Evolutionary conservation across 345 rosid species (phyloP).

Genomic region (Eutrema japonicum): DNA sequence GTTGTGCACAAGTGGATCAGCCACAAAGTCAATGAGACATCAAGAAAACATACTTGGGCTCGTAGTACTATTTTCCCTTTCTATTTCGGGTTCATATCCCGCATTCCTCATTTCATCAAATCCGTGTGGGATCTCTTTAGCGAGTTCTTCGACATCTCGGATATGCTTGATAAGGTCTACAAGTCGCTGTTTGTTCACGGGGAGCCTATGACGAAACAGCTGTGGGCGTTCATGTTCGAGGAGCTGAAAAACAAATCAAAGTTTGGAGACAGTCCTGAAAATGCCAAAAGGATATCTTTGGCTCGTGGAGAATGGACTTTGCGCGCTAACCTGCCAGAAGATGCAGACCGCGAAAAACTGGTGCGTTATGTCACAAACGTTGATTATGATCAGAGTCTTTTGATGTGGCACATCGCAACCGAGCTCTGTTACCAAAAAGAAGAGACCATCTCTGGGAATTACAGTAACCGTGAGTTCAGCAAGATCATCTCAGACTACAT

Average conservation of each 20-base stretch:
- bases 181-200: slow-evolving; percentile 39
- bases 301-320: slow-evolving; percentile 64
- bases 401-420: slow-evolving; percentile 67
- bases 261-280: slow-evolving; percentile 53
- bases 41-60: slow-evolving; percentile 23
- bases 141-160: slow-evolving; percentile 42
- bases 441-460: not conserved
- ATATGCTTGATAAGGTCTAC: slow-evolving; percentile 38
- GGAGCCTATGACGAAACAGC: slow-evolving; percentile 51
- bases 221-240: slow-evolving; percentile 54
- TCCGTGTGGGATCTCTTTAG: slow-evolving; percentile 1
- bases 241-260: slow-evolving; percentile 51
- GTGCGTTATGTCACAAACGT: slow-evolving; percentile 44
- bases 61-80: slow-evolving; percentile 26
- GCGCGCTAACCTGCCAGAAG: slow-evolving; percentile 20
- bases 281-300: slow-evolving; percentile 50
- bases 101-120: slow-evolving; percentile 36
- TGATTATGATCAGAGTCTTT: slow-evolving; percentile 51
- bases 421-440: slow-evolving; percentile 52
- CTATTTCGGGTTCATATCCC: slow-evolving; percentile 29
- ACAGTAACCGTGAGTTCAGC: slow-evolving; percentile 42
- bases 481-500: slow-evolving; percentile 63
- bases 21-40: slow-evolving; percentile 23
- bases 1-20: slow-evolving; percentile 26
- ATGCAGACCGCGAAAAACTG: slow-evolving; percentile 7